A percentile compares a stretch with the other conserved stretches of the same genome.
Evolutionary conservation across 805 yeast genomes (phyloP).

Genomic region (Kodamaea kakaduensis): DNA sequence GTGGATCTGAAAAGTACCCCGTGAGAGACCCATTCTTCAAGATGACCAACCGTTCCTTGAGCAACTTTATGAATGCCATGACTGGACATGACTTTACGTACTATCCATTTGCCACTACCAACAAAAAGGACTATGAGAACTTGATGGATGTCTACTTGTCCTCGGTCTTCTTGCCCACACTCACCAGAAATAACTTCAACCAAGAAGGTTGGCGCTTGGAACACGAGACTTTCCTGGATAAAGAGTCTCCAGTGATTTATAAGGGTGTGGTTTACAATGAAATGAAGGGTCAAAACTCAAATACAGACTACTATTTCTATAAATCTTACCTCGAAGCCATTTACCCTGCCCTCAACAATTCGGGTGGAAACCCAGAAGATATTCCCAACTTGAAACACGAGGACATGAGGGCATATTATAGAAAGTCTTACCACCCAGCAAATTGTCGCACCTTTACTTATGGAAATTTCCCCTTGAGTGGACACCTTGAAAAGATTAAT

Average conservation of each 20-base stretch:
- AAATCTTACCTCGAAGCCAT: constrained; percentile 77
- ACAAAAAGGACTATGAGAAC: constrained; percentile 72
- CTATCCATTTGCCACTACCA: constrained; percentile 95
- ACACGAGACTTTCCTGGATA: constrained; percentile 56
- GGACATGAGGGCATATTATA: constrained; percentile 76
- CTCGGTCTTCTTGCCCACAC: constrained; percentile 76
- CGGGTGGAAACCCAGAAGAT: constrained; percentile 89
- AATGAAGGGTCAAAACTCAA: constrained; percentile 96
- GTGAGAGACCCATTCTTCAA: constrained; percentile 97
- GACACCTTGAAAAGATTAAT: constrained; percentile 56
- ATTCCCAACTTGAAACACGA: constrained; percentile 74
- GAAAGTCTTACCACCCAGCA: constrained; percentile 78
- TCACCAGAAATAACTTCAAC: constrained; percentile 73
- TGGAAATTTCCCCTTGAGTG: constrained; percentile 66
- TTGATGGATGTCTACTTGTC: constrained; percentile 85
- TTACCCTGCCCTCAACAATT: constrained; percentile 79
- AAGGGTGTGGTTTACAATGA: constrained; percentile 98
- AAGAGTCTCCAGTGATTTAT: constrained; percentile 57
- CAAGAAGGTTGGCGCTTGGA: constrained; percentile 99
- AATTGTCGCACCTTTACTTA: constrained; percentile 85
- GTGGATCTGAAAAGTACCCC: constrained; percentile 89
- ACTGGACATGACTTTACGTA: constrained; percentile 95
- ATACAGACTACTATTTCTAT: constrained; percentile 81
- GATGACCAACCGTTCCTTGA: constrained; percentile 90
- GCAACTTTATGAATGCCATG: constrained; percentile 98